Evolutionary conservation across 2,329 filamentous ascomycete genomes (phyloP), one percentile per base, ranked within the genome.

Genomic region (Aspergillus fructus): DNA sequence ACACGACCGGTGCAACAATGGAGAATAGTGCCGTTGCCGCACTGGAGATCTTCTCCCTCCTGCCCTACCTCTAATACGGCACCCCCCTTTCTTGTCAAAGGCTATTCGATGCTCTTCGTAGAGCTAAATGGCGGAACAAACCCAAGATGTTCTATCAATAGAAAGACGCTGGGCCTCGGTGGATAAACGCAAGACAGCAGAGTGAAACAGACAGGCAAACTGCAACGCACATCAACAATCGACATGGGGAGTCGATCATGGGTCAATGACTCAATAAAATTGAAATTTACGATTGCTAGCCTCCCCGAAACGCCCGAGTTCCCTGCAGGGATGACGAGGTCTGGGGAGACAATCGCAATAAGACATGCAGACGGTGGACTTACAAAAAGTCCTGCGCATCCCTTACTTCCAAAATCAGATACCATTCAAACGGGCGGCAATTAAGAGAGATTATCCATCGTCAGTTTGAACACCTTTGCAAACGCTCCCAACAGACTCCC

Each of bases 311-410:
- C n/a, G 27, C 53, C 40, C 39, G 17, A 41, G 7, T 45, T 50
- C 27, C 39, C 45, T 55, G 47, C 46, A 49, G 30, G 41, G 33
- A 37, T 53, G 42, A 43, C 43, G 30, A 46, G 46, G 30, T 50
- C 40, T 21, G 40, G 47, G 40, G 53, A 49, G 40, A 39, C 40
- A 50, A 45, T 50, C 34, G 24, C 4, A 50, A 30, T 48, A 41
- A 33, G 12, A 30, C n/a, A 13, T n/a, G 6, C 34, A 12, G 9
- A 45, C 15, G n/a, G 33, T 30, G 27, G 9, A 9, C 27, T 30
- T 30, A 30, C 9, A 30, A 30, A 30, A 30, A 30, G 9, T 30
- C 11, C 27, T 11, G 27, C 24, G 15, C 45, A 11, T 47, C n/a
- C 24, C 27, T 47, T 33, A 13, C 23, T 7, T 17, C 13, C 21